Conservation (phyloP, 495 filamentous ascomycete species). For the Friedmanniomyces endolithicus region DNA sequence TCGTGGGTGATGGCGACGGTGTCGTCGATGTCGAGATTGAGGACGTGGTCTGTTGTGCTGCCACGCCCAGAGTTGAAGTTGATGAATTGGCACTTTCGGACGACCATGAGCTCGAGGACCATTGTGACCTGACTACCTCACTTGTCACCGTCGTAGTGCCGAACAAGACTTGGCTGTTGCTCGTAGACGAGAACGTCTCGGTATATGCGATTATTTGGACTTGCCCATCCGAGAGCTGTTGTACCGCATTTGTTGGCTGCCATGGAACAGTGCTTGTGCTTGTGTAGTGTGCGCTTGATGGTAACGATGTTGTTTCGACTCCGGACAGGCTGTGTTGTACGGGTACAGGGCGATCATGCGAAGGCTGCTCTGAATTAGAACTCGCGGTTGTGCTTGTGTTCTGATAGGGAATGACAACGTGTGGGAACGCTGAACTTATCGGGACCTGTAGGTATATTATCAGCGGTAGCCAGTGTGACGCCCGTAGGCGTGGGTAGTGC, state of each 20-base stretch:
- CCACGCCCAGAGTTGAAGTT: too few species aligned
- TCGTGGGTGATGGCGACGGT: too few species aligned
- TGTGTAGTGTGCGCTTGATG: neutral
- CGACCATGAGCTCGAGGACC: neutral
- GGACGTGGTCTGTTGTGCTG: too few species aligned
- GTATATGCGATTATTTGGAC: neutral
- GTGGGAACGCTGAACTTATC: constrained; percentile 9
- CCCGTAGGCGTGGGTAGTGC: neutral
- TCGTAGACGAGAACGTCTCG: neutral
- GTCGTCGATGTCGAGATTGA: too few species aligned
- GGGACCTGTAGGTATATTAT: constrained; percentile 12
- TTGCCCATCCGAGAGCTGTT: constrained; percentile 5
- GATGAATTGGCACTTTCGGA: neutral
- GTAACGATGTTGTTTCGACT: neutral
- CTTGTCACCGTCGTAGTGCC: neutral
- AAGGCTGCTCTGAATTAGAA: neutral
- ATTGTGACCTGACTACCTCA: neutral
- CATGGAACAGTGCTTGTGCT: neutral
- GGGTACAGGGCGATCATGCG: neutral
- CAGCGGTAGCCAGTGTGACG: constrained; percentile 10
- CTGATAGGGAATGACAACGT: neutral
- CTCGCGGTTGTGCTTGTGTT: neutral
- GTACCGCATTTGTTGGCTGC: neutral
- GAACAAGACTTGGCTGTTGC: neutral
- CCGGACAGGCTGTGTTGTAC: neutral